phyloP scores from a whole-genome alignment of 2,329 filamentous ascomycete genomes.

The Cladosporium sp. region DNA sequence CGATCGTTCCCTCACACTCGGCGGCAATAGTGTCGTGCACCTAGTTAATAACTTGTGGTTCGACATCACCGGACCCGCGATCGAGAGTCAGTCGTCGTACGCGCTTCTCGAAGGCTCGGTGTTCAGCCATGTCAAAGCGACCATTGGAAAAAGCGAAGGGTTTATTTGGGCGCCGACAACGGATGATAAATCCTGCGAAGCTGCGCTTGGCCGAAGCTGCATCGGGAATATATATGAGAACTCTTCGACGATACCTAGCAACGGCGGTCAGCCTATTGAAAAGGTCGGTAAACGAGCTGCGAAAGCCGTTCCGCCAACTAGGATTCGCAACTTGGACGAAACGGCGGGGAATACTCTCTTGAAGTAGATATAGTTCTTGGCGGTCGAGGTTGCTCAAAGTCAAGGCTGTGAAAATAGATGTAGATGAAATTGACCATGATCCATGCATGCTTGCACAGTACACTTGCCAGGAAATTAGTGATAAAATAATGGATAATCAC shows the following conservation, averaged over 20 bases:
- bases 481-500: too few relatives aligned
- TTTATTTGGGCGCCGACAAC: too few relatives aligned
- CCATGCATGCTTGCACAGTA: too few relatives aligned
- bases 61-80: background rate
- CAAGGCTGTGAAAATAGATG: too few relatives aligned
- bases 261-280: background rate
- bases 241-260: background rate
- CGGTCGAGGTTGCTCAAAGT: too few relatives aligned
- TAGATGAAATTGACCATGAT: too few relatives aligned
- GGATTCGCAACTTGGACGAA: background rate
- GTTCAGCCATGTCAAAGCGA: too few relatives aligned
- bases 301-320: background rate
- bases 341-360: background rate
- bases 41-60: constrained; percentile 56
- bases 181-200: too few relatives aligned
- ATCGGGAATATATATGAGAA: background rate
- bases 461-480: too few relatives aligned
- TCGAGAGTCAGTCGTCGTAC: constrained; percentile 9
- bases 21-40: constrained; percentile 50
- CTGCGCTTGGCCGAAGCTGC: too few relatives aligned
- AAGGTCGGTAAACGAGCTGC: background rate
- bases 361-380: too few relatives aligned
- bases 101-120: constrained; percentile 19
- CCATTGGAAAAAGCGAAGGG: background rate
- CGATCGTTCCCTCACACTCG: constrained; percentile 25